These are phyloP conservation scores for Uncinocarpus reesii DNA, from an alignment of 2,329 filamentous ascomycete species.

Conservation along the genomic window DNA sequence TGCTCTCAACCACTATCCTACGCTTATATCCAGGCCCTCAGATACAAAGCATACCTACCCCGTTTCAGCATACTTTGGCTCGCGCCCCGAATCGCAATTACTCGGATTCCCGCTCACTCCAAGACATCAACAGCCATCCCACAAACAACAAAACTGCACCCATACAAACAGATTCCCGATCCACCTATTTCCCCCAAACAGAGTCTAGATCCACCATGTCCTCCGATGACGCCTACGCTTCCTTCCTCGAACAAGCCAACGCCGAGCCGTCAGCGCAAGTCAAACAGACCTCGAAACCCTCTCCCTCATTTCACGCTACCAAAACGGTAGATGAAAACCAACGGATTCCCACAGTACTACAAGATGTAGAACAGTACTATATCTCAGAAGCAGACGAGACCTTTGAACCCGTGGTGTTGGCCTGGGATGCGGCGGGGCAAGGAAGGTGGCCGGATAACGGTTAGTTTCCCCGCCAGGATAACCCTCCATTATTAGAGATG, in stretches of 20 bases:
- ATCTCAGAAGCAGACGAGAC: constrained; percentile 75
- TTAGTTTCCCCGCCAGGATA: not conserved
- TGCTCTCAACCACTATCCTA: not conserved
- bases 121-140: not conserved
- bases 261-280: constrained; percentile 43
- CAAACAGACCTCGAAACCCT: constrained; percentile 16
- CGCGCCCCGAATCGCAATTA: not conserved
- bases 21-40: not conserved
- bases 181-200: not conserved
- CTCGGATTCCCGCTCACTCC: not conserved
- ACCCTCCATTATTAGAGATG: constrained; percentile 37
- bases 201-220: constrained; percentile 27
- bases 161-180: not conserved
- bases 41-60: not conserved
- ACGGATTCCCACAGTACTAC: constrained; percentile 51
- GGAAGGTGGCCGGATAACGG: constrained; percentile 2
- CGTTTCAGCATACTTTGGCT: too few species aligned
- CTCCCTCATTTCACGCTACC: constrained; percentile 10
- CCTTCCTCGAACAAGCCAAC: constrained; percentile 82
- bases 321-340: constrained; percentile 30
- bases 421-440: constrained; percentile 35
- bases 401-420: constrained; percentile 65
- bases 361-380: constrained; percentile 55
- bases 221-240: constrained; percentile 70
- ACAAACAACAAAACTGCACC: not conserved